Evolutionary conservation across 306 rosid genomes (phyloP).

Genomic region (Fagus crenata): DNA sequence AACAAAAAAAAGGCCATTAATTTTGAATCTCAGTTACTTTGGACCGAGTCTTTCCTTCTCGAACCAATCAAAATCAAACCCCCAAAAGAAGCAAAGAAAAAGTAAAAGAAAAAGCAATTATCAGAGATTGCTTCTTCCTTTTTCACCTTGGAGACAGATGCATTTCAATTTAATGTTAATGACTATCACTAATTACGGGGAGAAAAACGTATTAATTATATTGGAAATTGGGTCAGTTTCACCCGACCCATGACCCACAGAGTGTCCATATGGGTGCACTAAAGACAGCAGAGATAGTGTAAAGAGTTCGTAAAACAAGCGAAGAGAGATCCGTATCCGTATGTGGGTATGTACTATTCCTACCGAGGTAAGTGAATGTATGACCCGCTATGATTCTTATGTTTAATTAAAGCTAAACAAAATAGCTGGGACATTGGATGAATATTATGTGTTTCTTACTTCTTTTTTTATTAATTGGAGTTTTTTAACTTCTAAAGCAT

Average conservation of each 20-base stretch:
- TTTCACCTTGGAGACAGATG: slow-evolving; percentile 39
- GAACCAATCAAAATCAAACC: slow-evolving; percentile 64
- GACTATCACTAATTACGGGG: neutral
- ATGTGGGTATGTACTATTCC: too few relatives aligned
- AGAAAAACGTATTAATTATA: neutral
- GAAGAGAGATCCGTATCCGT: too few relatives aligned
- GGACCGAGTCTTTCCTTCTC: slow-evolving; percentile 74
- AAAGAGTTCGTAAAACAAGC: too few relatives aligned
- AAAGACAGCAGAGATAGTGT: too few relatives aligned
- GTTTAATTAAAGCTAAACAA: neutral
- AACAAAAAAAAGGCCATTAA: slow-evolving; percentile 38
- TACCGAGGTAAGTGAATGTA: too few relatives aligned
- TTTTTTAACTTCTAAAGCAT: neutral
- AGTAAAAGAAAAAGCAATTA: slow-evolving; percentile 62
- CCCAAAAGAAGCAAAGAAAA: slow-evolving; percentile 43
- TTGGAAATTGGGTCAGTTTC: too few relatives aligned
- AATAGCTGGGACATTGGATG: neutral
- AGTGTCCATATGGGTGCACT: too few relatives aligned
- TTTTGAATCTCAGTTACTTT: slow-evolving; percentile 63
- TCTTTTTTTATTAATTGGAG: neutral
- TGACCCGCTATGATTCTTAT: too few relatives aligned
- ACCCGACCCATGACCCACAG: too few relatives aligned
- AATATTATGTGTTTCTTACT: neutral
- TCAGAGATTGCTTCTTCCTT: slow-evolving; percentile 49
- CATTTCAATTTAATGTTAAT: neutral